Evolutionary conservation across 164 flowering plant species (phyloP).

Genomic region (Dillenia turbinata): DNA sequence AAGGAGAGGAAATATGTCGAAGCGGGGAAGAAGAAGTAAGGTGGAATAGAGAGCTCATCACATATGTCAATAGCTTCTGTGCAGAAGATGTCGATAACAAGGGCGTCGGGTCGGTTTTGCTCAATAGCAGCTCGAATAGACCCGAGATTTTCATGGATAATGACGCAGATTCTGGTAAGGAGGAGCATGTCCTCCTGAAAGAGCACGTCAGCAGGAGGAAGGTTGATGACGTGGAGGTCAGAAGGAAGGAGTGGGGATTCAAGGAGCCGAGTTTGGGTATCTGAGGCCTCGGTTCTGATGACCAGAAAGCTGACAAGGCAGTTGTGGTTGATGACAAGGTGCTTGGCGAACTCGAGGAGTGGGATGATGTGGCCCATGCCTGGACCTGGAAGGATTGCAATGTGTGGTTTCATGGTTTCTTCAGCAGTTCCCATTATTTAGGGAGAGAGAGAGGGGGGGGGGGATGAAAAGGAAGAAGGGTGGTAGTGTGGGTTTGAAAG

Average conservation of each 20-base stretch:
- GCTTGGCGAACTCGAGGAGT: conserved; percentile 33
- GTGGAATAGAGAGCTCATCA: conserved; percentile 21
- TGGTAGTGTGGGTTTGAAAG: no score
- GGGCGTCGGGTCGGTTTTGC: conserved; percentile 13
- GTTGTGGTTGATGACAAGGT: conserved; percentile 26
- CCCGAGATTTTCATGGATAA: conserved; percentile 16
- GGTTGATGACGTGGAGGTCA: conserved; percentile 20
- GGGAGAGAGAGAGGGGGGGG: no score
- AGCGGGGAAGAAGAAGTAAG: conserved; percentile 25
- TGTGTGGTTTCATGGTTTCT: conserved; percentile 18
- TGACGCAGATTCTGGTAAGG: conserved; percentile 13
- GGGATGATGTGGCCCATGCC: conserved; percentile 51
- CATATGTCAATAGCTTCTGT: conserved; percentile 28
- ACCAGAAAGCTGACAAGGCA: conserved; percentile 24
- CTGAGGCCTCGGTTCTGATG: conserved; percentile 26
- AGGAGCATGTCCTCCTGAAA: conserved; percentile 2
- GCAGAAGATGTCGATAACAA: conserved; percentile 33
- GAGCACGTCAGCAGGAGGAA: conserved; percentile 27
- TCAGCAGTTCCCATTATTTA: no score
- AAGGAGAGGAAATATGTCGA: conserved; percentile 20
- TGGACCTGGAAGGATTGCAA: conserved; percentile 34
- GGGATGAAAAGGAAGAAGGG: not conserved
- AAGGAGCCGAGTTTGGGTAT: conserved; percentile 28
- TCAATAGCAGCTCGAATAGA: conserved; percentile 14
- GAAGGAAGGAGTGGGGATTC: conserved; percentile 14